Evolutionary conservation across 805 yeast species (phyloP).

Genomic region (Spathaspora hagerdaliae): DNA sequence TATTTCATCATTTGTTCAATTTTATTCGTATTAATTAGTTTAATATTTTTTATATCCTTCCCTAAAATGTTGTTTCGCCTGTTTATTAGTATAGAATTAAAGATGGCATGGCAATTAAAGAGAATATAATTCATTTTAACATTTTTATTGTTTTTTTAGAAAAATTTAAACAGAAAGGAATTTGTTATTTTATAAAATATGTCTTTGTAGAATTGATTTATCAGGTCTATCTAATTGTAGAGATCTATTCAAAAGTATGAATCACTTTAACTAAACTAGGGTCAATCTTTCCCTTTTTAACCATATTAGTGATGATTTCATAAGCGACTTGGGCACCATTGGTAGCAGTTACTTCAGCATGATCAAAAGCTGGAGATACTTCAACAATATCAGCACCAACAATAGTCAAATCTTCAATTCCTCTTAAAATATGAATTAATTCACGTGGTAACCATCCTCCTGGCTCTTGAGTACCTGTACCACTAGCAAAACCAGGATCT

Average conservation of each 20-base stretch:
- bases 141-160: not conserved
- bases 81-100: not conserved
- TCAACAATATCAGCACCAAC: slow-evolving; percentile 59
- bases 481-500: slow-evolving; percentile 56
- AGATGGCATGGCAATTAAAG: not conserved
- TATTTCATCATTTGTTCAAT: too few relatives aligned
- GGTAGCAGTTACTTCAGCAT: slow-evolving; percentile 61
- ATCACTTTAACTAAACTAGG: slow-evolving; percentile 5
- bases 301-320: slow-evolving; percentile 74
- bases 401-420: slow-evolving; percentile 39
- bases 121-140: not conserved
- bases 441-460: slow-evolving; percentile 59
- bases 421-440: slow-evolving; percentile 44
- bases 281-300: slow-evolving; percentile 42
- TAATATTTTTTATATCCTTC: too few relatives aligned
- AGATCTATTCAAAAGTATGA: not conserved
- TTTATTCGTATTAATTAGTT: too few relatives aligned
- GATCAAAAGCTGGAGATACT: slow-evolving; percentile 62
- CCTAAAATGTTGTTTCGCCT: not conserved
- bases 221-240: not conserved
- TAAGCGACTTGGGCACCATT: slow-evolving; percentile 70
- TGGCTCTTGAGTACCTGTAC: slow-evolving; percentile 58
- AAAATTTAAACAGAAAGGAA: too few relatives aligned
- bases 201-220: too few relatives aligned
- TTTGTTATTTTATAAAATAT: too few relatives aligned